Conservation (phyloP, 257 asterid species). For the Coffea eugenioides region DNA sequence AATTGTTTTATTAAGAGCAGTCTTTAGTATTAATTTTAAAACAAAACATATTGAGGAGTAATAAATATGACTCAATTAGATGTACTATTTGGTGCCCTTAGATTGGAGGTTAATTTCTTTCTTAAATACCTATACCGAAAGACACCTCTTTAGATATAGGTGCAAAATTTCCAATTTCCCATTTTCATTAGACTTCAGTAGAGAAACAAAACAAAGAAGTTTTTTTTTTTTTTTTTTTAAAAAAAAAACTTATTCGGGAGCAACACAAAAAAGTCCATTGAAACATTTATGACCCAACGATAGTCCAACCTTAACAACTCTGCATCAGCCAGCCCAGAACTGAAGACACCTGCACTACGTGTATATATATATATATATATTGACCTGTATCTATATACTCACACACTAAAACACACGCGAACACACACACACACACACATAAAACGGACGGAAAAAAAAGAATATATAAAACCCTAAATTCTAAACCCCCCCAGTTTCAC, state of each 20-base stretch:
- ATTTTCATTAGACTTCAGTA: background rate
- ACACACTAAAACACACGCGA: background rate
- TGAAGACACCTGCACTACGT: background rate
- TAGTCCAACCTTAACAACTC: background rate
- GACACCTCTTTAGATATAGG: too few species aligned
- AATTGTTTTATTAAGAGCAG: too few species aligned
- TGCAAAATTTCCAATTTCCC: background rate
- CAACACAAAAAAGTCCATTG: background rate
- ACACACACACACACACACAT: background rate
- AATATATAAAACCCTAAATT: constrained; percentile 17
- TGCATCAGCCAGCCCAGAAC: background rate
- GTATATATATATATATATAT: too few species aligned
- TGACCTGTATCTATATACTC: too few species aligned
- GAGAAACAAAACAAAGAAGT: background rate
- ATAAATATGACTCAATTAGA: too few species aligned
- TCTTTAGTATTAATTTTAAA: too few species aligned
- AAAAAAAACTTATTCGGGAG: background rate
- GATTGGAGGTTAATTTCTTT: too few species aligned
- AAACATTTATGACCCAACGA: constrained; percentile 1
- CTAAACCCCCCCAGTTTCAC: background rate
- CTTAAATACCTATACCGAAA: too few species aligned
- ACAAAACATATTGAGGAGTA: too few species aligned
- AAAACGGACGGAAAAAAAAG: background rate
- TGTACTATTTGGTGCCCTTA: too few species aligned
- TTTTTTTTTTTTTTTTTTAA: too few species aligned